Evolutionary conservation across 805 yeast genomes (phyloP), one percentile per base, ranked within the genome.

Genomic region (Hanseniaspora guilliermondii): DNA sequence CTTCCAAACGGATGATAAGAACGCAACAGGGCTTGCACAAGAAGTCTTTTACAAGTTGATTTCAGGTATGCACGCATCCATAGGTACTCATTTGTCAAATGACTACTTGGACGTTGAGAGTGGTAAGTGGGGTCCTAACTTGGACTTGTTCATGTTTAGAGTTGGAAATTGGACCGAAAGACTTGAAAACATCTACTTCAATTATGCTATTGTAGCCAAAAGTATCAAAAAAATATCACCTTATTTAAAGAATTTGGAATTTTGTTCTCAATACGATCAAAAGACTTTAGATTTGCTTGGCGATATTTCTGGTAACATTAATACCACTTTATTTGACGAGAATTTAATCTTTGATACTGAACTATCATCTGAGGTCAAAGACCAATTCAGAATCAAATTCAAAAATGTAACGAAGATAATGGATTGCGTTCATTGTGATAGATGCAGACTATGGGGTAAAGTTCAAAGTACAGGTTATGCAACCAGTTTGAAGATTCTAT

Each of bases 401-500:
- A 82, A 80, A 64, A 93, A 93, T 65, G 94, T 93, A 24, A 82
- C 95, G 21, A 83, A 86, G 49, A 80, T 93, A 44, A 93, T 93
- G 97, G 96, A 91, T 67, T 93, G 99, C 71, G 97, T 93, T 40
- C 97, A 96, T 38, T 93, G 99, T 72, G 98, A 93, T 66, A 76
- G 97, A 65, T 93, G 99, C 68, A 78, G 97, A 63, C 73, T 93
- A 69, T 93, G 99, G 99, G 98, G 98, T 9, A 93, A 93, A 68
- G 78, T 93, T 32, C 98, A 93, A 71, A 87, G 95, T 1, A 87
- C 93, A 16, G 99, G 99, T 21, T 93, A 93, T 67, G 99, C 97
- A 19, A 93, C 99, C 8, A 95, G 96, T 1, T 76, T 93, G 63
- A 93, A 93, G 67, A 77, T 91, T 24, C 72, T 93, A 56, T 87